Evolutionary conservation across 345 rosid genomes (phyloP), one percentile per base, ranked within the genome.

Genomic region (Chamaenerion angustifolium): DNA sequence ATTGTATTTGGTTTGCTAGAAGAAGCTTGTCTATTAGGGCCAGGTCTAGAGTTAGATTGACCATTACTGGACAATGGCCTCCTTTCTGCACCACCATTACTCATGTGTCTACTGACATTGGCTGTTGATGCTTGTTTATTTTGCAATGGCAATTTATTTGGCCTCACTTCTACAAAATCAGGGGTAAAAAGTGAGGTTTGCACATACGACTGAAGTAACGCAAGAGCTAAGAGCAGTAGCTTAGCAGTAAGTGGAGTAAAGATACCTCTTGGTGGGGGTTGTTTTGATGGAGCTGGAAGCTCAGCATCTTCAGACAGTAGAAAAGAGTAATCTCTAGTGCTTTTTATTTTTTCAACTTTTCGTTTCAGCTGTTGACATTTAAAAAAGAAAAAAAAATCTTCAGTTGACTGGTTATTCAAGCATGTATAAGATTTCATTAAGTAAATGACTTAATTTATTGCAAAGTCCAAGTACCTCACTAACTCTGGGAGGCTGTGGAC

Each of bases 311-410:
- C 90, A 11, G 88, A 71, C 14, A 80, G 65, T 43, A 92, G 73
- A 56, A 87, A 92, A 13, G 98, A 92, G 73, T 92, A 92, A 62
- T 92, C 98, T 68, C 96, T 74, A 5, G 83, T 74, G 48, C 66
- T 77, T 70, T 82, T 92, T 16, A 88, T 74, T 47, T 77, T 70
- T 58, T 84, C 81, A 51, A 68, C 94, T 73, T 80, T 82, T 43
- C 44, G 68, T 57, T 70, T 68, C 55, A 65, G 40, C 94, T 85
- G 78, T 31, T 31, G 37, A 31, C 8, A 31, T 31, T 31, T 23
- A 2, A 23, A 23, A 23, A 23, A 23, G 5, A 23, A 23, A 31
- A 31, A 31, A 31, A 31, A 31, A 31, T 31, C 37, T 31, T 31
- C 37, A 31, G 37, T 31, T 31, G 37, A 31, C 10, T 31, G 37